A percentile compares a stretch with the other conserved stretches of the same genome.
These are phyloP conservation scores for Xylaria longipes DNA, from an alignment of 495 filamentous ascomycete genomes.

Conservation along the genomic window DNA sequence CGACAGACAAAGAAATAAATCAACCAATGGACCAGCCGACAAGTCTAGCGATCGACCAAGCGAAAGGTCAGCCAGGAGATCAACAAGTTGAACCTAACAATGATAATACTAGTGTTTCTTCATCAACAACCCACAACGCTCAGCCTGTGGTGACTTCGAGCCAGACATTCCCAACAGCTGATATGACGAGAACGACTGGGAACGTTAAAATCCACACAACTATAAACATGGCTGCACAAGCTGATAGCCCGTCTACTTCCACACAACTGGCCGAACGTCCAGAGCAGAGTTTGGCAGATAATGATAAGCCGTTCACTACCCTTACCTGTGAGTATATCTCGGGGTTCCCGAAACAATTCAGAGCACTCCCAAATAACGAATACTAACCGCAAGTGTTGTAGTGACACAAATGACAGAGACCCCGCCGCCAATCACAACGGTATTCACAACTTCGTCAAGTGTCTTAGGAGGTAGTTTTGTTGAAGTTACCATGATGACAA, in stretches of 20 bases:
- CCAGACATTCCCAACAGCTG: background rate
- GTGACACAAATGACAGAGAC: constrained; percentile 6
- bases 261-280: background rate
- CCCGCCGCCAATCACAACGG: background rate
- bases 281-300: background rate
- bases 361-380: background rate
- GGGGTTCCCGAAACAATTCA: background rate
- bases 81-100: background rate
- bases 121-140: background rate
- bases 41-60: background rate
- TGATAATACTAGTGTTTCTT: background rate
- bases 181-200: background rate
- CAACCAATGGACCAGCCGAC: background rate
- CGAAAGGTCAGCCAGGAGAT: background rate
- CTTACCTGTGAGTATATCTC: background rate
- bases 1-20: background rate
- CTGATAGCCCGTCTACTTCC: background rate
- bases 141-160: background rate
- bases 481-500: constrained; percentile 1
- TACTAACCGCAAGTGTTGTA: background rate
- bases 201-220: background rate
- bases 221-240: background rate
- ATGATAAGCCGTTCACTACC: constrained; percentile 12
- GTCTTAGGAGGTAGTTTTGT: background rate
- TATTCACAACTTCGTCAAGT: constrained; percentile 4